phyloP scores from a whole-genome alignment of 2,329 filamentous ascomycete species.

The Botrytis medusae region DNA sequence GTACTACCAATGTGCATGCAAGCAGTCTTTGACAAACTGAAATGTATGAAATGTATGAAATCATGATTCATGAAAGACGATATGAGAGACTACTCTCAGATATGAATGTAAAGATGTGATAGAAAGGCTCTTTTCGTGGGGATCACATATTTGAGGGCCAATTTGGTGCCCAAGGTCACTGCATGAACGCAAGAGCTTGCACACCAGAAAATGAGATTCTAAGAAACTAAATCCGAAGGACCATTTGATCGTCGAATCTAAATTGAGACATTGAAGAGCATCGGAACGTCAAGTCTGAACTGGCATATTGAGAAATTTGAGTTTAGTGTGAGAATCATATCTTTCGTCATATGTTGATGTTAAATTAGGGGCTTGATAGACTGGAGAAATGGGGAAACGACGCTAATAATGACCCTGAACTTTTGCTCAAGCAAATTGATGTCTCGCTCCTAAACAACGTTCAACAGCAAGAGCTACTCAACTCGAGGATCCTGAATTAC shows the following conservation, averaged over 20 bases:
- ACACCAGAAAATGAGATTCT: background rate
- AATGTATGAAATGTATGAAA: background rate
- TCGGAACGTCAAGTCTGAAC: background rate
- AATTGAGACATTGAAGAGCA: background rate
- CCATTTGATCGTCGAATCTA: background rate
- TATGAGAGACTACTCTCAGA: background rate
- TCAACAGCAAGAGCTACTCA: background rate
- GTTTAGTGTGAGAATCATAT: background rate
- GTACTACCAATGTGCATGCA: background rate
- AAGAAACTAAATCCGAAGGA: background rate
- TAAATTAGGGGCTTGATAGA: background rate
- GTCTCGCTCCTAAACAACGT: background rate
- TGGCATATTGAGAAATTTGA: background rate
- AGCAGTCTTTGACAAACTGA: background rate
- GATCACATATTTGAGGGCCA: background rate
- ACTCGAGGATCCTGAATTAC: background rate
- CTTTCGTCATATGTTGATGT: background rate
- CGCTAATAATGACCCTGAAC: background rate
- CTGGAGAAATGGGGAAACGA: background rate
- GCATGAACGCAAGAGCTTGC: background rate
- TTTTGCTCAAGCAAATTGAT: background rate
- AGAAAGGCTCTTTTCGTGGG: background rate
- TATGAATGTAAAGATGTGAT: background rate
- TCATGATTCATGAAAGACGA: background rate
- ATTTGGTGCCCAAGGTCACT: background rate